Evolutionary conservation across 257 asterid genomes (phyloP).

Genomic region (Plantago ovata): DNA sequence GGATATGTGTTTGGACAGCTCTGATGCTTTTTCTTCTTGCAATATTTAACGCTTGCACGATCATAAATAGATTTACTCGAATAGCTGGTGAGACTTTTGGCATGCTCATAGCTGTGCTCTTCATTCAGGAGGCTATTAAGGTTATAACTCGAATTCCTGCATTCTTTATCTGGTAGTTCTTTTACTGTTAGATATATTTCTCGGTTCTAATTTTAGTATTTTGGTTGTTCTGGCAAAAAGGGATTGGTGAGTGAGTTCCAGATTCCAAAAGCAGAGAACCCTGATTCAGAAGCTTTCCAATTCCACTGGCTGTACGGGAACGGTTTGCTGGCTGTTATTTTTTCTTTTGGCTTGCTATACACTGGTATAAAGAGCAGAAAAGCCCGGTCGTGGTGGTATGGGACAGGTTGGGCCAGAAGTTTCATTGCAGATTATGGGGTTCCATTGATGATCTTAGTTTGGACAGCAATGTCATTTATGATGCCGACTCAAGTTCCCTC

Average conservation of each 20-base stretch:
- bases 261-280: conserved; percentile 38
- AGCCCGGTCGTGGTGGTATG: conserved; percentile 53
- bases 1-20: conserved; percentile 63
- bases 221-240: conserved; percentile 15
- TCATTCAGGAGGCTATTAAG: conserved; percentile 50
- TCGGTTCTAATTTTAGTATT: too few species aligned
- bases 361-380: conserved; percentile 42
- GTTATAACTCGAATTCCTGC: conserved; percentile 17
- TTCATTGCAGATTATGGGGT: conserved; percentile 60
- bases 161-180: too few species aligned
- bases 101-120: conserved; percentile 42
- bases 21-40: conserved; percentile 45
- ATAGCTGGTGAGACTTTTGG: conserved; percentile 58
- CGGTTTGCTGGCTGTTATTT: conserved; percentile 45
- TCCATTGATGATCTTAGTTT: conserved; percentile 41
- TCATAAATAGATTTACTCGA: conserved; percentile 41
- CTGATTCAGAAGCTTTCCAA: conserved; percentile 26
- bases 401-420: conserved; percentile 42
- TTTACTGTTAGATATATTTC: background rate
- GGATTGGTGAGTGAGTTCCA: conserved; percentile 47
- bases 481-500: conserved; percentile 33
- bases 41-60: conserved; percentile 35
- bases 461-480: conserved; percentile 38
- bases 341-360: conserved; percentile 41
- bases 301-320: conserved; percentile 49